Base-by-base conservation (phyloP, 78 protist species). In the Tieghemostelium lacteum region DNA sequence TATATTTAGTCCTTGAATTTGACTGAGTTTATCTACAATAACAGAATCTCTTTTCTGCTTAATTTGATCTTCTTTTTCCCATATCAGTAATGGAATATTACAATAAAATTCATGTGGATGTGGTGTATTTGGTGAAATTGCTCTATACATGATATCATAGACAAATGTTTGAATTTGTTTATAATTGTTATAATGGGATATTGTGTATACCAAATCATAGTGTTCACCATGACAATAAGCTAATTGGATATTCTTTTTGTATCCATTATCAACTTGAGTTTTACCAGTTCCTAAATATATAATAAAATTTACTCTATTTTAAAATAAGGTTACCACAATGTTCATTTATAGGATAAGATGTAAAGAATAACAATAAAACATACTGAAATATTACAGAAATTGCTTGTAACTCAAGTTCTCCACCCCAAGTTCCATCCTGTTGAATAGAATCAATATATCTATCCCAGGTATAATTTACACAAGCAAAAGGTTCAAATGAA, bases 341-440 rank as follows among this genome's bases (percentile, higher is more conserved):
- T 61, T 29, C 3, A 17, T 29, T 28, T 29, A 29, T 61, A 37
- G 33, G 3, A 39, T 39, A 10, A 17, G 5, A n/a, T 71, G 1
- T 70, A 52, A 6, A 26, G 28, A 28, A 14, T 60, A 58, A 17
- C 39, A 29, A 65, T n/a, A 8, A 29, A 24, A 57, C 67, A 20
- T 60, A 74, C 86, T 75, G 54, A 26, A 65, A 77, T 36, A 64
- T 64, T 33, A 65, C 52, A 45, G 88, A 77, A 10, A 77, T 8
- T 34, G 88, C 88, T 54, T 77, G 88, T 66, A 77, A 54, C 42
- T 77, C 88, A 4, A 77, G 39, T 28, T 77, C 88, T 12, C 88
- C 88, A 54, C 88, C 88, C 88, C 88, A 77, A 3, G 88, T 77
- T 40, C 72, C 88, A 10, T 77, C 88, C 31, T 77, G 63, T 33